phyloP scores from a whole-genome alignment of 176 grass and related monocot species.

The Thalia dealbata region DNA sequence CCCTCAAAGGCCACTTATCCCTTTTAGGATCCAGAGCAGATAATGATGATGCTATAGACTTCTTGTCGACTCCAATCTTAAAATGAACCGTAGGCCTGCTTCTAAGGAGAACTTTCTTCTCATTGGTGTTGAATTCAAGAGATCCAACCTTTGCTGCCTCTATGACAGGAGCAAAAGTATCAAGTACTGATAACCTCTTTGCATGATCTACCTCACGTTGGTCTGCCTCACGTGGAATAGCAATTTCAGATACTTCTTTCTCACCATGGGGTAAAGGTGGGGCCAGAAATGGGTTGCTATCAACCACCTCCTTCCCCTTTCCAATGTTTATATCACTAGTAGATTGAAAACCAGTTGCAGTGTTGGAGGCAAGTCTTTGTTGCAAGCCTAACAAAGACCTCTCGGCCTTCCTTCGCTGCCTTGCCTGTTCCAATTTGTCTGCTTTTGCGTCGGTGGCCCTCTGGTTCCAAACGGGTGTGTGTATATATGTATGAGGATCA shows the following conservation, averaged over 20 bases:
- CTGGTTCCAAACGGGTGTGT: conserved; percentile 43
- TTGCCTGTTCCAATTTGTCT: conserved; percentile 43
- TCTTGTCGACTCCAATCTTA: conserved; percentile 39
- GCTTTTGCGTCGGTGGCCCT: conserved; percentile 27
- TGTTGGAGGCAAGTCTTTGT: conserved; percentile 38
- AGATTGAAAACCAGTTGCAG: conserved; percentile 28
- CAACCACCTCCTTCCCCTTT: conserved; percentile 49
- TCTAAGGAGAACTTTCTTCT: conserved; percentile 38
- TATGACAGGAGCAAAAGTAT: conserved; percentile 61
- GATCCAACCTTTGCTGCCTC: conserved; percentile 37
- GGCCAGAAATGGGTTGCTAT: conserved; percentile 52
- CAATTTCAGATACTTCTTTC: conserved; percentile 42
- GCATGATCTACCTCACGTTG: conserved; percentile 6
- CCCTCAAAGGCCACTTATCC: conserved; percentile 25
- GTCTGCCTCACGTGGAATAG: conserved; percentile 22
- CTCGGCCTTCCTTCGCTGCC: conserved; percentile 65
- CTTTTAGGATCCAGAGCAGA: conserved; percentile 18
- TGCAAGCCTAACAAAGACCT: conserved; percentile 69
- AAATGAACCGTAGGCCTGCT: conserved; percentile 42
- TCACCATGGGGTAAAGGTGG: conserved; percentile 41
- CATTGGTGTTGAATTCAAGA: conserved; percentile 25
- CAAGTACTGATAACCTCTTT: conserved; percentile 48
- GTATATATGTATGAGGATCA: conserved; percentile 42
- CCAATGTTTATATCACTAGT: conserved; percentile 3
- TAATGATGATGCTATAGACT: conserved; percentile 25